A percentile compares a stretch with the other conserved stretches of the same genome.
Evolutionary conservation across 768 basidiomycete genomes (phyloP).

Genomic region (Chiua virens): DNA sequence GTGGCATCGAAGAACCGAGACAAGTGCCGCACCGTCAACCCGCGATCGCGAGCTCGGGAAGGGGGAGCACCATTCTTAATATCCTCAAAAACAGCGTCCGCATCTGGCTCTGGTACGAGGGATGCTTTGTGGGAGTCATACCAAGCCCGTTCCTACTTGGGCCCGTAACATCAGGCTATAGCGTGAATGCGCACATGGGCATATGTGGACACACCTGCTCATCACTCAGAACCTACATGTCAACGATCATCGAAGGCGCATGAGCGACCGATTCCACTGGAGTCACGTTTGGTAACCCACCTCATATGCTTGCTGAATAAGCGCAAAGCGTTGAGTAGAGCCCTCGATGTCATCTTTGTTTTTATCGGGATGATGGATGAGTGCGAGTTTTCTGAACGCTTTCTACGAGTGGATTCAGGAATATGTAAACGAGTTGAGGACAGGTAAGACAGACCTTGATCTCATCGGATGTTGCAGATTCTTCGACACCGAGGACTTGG

Average conservation of each 20-base stretch:
- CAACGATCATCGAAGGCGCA: slow-evolving; percentile 33
- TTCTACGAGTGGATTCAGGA: slow-evolving; percentile 43
- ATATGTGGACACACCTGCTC: slow-evolving; percentile 68
- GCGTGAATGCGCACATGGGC: neutral
- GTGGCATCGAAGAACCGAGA: slow-evolving; percentile 80
- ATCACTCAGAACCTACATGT: slow-evolving; percentile 85
- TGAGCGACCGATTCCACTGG: neutral
- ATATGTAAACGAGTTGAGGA: neutral
- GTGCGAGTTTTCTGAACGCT: slow-evolving; percentile 81
- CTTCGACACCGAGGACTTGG: slow-evolving; percentile 74
- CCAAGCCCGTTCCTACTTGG: slow-evolving; percentile 93
- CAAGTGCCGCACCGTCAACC: slow-evolving; percentile 78
- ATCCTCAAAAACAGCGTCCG: slow-evolving; percentile 81
- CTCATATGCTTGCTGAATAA: slow-evolving; percentile 95
- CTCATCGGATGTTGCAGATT: slow-evolving; percentile 82
- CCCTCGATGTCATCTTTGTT: slow-evolving; percentile 82
- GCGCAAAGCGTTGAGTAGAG: slow-evolving; percentile 83
- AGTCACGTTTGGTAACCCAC: slow-evolving; percentile 38
- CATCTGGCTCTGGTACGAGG: slow-evolving; percentile 78
- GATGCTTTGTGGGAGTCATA: slow-evolving; percentile 92
- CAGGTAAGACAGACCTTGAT: slow-evolving; percentile 61
- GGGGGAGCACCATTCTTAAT: slow-evolving; percentile 68
- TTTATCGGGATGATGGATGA: slow-evolving; percentile 87
- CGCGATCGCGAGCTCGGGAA: slow-evolving; percentile 60
- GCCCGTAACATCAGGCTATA: slow-evolving; percentile 13